These are phyloP conservation scores for Adansonia grandidieri DNA, from an alignment of 441 rosid species.

Conservation along the genomic window DNA sequence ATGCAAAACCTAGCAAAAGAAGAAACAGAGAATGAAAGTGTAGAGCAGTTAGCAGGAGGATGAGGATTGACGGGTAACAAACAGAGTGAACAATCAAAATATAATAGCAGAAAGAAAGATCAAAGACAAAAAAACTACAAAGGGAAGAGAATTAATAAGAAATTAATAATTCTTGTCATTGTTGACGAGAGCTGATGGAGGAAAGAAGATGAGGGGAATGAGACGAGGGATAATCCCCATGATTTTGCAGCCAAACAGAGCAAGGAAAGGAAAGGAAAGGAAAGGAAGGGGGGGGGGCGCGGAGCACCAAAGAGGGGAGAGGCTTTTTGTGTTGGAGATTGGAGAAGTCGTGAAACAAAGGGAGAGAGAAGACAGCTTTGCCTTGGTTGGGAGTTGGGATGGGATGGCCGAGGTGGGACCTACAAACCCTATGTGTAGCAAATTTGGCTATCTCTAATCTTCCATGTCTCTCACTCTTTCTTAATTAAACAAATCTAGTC, in stretches of 20 bases:
- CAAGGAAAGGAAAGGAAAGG: background rate
- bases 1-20: background rate
- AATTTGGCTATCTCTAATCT: too few relatives aligned
- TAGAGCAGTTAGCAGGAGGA: constrained; percentile 1
- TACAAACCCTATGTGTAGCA: background rate
- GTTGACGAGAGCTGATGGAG: background rate
- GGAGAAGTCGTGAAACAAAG: constrained; percentile 25
- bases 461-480: background rate
- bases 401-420: constrained; percentile 30
- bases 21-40: constrained; percentile 14
- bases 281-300: background rate
- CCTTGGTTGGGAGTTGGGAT: constrained; percentile 15
- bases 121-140: background rate
- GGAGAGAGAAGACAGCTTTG: constrained; percentile 15
- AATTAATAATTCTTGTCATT: background rate
- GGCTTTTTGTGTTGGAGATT: constrained; percentile 13
- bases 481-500: background rate
- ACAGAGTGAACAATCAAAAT: constrained; percentile 14
- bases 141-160: constrained; percentile 1
- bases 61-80: background rate
- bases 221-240: constrained; percentile 25
- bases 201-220: constrained; percentile 3
- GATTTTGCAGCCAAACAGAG: background rate
- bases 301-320: background rate
- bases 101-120: background rate